Base-by-base conservation (phyloP, 345 rosid genomes). In the Toxicodendron radicans region DNA sequence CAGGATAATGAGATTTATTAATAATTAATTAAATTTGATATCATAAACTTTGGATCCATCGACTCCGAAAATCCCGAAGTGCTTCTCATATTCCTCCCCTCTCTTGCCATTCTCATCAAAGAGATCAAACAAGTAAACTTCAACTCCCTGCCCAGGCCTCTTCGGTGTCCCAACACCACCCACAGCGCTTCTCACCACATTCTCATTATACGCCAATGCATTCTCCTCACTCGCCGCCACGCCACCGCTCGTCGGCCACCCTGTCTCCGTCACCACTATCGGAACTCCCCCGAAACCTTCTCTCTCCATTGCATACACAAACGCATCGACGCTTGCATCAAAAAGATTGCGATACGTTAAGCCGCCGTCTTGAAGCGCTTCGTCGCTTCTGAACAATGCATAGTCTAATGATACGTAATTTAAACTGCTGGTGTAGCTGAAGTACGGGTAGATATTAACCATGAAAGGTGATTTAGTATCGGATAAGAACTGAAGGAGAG, bases 241-340 rank as follows among this genome's bases (percentile, higher is more conserved):
- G 2, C 77, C 80, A 5, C 84, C 84, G 4, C 64, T 74, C 0
- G 84, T 78, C 0, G 87, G 83, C 87, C 87, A 84, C 20, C 87
- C 87, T n/a, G 76, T 81, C 70, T 84, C 87, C 13, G 83, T 76
- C 11, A 81, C 76, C 4, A 84, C 78, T 13, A 74, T 45, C 0
- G 64, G 71, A 5, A 84, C 56, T 1, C 59, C 62, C n/a, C 69
- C 35, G 30, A 69, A 33, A n/a, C 80, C 79, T 6, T 82, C 83
- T 0, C 35, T 77, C 59, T 84, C 87, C 20, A 81, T 71, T 38
- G 87, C 81, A 8, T 81, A 67, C 12, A 80, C 72, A 13, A 79
- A 33, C 0, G 82, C 48, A 71, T 83, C 86, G 48, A 83, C 18
- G 52, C 78, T 66, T 9, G 87, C 83, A 56, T 80, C 72, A 21